These are phyloP conservation scores for Globisporangium paroecandrum DNA, from an alignment of 352 stramenopile species.

Conservation along the genomic window DNA sequence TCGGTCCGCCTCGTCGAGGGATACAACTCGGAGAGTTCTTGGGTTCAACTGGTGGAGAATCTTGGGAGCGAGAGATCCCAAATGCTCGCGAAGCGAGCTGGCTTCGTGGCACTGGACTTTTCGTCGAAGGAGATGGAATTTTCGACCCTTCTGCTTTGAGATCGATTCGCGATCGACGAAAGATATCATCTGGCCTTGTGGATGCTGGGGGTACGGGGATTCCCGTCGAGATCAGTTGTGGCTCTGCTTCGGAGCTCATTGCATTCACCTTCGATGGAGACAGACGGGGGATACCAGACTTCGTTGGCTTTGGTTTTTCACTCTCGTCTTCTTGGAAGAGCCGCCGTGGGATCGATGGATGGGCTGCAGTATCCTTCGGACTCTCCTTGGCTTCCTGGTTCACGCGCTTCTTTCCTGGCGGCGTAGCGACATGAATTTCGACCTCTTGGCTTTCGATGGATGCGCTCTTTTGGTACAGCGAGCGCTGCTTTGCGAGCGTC, in stretches of 20 bases:
- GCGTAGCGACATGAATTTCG: constrained; percentile 31
- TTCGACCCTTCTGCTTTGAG: constrained; percentile 15
- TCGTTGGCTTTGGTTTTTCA: background rate
- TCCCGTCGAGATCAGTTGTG: background rate
- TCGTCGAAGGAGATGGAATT: constrained; percentile 14
- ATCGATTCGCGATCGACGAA: constrained; percentile 17
- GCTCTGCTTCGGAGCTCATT: background rate
- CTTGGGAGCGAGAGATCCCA: constrained; percentile 11
- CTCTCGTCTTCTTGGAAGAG: constrained; percentile 16
- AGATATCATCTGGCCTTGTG: constrained; percentile 12
- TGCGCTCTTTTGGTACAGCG: constrained; percentile 25
- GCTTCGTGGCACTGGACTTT: constrained; percentile 3
- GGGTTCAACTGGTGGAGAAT: constrained; percentile 6
- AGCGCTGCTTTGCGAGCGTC: constrained; percentile 19
- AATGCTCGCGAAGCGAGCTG: background rate
- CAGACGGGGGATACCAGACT: background rate
- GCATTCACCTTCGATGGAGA: background rate
- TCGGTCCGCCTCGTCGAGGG: constrained; percentile 1
- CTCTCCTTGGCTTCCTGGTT: background rate
- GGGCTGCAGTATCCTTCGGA: background rate
- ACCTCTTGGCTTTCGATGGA: constrained; percentile 23
- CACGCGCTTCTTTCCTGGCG: constrained; percentile 19
- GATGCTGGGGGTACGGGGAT: constrained; percentile 12
- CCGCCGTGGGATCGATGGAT: constrained; percentile 4
- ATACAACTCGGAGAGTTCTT: constrained; percentile 8